phyloP scores from a whole-genome alignment of 169 alveolate genomes.

The Eimeria acervulina region DNA sequence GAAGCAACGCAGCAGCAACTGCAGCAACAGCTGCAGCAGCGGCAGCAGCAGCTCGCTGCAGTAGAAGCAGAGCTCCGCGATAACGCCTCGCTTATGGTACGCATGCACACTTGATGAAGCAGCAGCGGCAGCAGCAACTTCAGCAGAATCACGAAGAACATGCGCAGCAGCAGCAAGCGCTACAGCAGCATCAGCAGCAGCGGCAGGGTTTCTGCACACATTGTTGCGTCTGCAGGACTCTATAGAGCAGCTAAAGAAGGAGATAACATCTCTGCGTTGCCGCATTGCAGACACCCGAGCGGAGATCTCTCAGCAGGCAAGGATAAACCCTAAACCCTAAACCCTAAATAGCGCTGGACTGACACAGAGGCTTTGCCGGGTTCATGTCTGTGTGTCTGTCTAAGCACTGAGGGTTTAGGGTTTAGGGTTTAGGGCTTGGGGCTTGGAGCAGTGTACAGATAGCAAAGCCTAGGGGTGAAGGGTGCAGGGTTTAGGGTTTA shows the following conservation, averaged over 20 bases:
- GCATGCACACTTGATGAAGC: not conserved
- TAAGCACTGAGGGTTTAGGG: not conserved
- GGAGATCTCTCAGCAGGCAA: conserved; percentile 16
- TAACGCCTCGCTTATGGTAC: conserved; percentile 56
- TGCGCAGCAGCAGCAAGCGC: not conserved
- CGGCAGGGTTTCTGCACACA: not conserved
- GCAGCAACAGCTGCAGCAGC: conserved; percentile 68
- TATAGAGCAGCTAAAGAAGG: conserved; percentile 42
- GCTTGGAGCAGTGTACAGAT: not conserved
- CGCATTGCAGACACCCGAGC: conserved; percentile 24
- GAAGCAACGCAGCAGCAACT: conserved; percentile 55
- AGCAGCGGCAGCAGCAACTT: conserved; percentile 4
- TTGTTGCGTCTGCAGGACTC: conserved; percentile 5
- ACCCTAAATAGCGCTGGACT: not conserved
- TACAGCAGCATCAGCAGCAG: conserved; percentile 44
- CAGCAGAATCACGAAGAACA: not conserved
- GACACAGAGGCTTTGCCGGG: not conserved
- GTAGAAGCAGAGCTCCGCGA: conserved; percentile 50
- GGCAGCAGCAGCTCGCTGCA: conserved; percentile 71
- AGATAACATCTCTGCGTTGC: not conserved
- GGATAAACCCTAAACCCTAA: conserved; percentile 34
- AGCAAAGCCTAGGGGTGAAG: not conserved
- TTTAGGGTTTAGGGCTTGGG: not conserved
- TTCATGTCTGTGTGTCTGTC: not conserved
- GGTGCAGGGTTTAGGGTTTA: conserved; percentile 21